phyloP scores from a whole-genome alignment of 2,329 filamentous ascomycete species.

The Neospermospora avenae region DNA sequence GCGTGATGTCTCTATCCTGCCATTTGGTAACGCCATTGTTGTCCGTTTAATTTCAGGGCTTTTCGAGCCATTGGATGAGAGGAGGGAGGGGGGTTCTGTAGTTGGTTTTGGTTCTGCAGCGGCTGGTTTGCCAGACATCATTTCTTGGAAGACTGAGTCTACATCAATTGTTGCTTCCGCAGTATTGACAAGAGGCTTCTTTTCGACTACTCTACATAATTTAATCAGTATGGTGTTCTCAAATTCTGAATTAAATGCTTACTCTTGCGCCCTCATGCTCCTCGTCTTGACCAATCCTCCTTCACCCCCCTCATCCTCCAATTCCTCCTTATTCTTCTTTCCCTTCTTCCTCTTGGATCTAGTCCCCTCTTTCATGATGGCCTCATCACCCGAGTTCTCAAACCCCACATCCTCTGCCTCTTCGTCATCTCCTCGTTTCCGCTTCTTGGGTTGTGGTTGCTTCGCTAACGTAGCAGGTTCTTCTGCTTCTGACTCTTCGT shows the following conservation, averaged over 20 bases:
- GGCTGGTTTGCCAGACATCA: slow-evolving; percentile 47
- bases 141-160: slow-evolving; percentile 66
- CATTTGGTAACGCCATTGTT: not conserved
- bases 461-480: slow-evolving; percentile 30
- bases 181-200: slow-evolving; percentile 29
- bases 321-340: slow-evolving; percentile 44
- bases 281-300: slow-evolving; percentile 68
- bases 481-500: slow-evolving; percentile 43
- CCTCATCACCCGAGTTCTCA: slow-evolving; percentile 71
- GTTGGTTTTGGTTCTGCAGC: slow-evolving; percentile 4
- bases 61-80: slow-evolving; percentile 1
- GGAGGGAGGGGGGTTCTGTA: slow-evolving; percentile 4
- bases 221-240: slow-evolving; percentile 3
- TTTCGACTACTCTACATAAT: slow-evolving; percentile 24
- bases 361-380: slow-evolving; percentile 58
- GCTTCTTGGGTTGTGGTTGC: slow-evolving; percentile 29
- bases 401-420: slow-evolving; percentile 49
- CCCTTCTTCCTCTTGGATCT: slow-evolving; percentile 49
- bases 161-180: slow-evolving; percentile 61
- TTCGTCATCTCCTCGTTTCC: slow-evolving; percentile 35
- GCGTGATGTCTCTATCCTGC: slow-evolving; percentile 11
- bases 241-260: slow-evolving; percentile 30
- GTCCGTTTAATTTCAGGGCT: slow-evolving; percentile 2
- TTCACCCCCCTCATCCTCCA: slow-evolving; percentile 62
- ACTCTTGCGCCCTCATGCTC: slow-evolving; percentile 65